Percentiles rank a stretch among this genome's conserved stretches.
phyloP scores from a whole-genome alignment of 176 grass and related monocot genomes.

The Leersia perrieri region DNA sequence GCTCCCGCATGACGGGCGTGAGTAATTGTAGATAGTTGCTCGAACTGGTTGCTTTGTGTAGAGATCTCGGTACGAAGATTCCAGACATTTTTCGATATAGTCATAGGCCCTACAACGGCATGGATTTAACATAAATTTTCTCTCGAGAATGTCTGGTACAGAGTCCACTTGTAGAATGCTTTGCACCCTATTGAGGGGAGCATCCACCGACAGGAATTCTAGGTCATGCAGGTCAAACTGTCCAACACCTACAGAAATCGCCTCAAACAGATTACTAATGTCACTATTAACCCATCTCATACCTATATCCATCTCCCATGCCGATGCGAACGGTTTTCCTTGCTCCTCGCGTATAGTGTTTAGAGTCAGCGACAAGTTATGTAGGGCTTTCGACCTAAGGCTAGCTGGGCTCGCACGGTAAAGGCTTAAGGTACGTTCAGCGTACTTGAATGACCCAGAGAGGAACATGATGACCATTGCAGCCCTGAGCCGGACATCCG shows the following conservation, averaged over 20 bases:
- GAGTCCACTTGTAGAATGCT: fast-evolving
- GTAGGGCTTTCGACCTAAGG: background rate
- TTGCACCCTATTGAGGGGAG: fast-evolving
- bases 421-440: background rate
- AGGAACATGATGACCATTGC: background rate
- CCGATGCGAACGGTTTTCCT: no score
- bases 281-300: background rate
- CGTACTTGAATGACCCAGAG: background rate
- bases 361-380: no score
- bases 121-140: fast-evolving
- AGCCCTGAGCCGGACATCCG: no score
- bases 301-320: no score
- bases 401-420: background rate
- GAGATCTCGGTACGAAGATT: background rate
- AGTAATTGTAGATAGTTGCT: no score
- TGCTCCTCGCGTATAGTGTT: no score
- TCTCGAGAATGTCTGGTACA: background rate
- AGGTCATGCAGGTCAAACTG: fast-evolving
- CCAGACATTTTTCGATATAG: background rate
- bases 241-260: no score
- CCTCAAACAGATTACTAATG: background rate
- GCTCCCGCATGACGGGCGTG: no score
- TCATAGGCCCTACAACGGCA: fast-evolving
- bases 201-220: background rate
- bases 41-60: background rate